Base-by-base conservation (phyloP, 352 stramenopile genomes). In the Pythium myriotylum region DNA sequence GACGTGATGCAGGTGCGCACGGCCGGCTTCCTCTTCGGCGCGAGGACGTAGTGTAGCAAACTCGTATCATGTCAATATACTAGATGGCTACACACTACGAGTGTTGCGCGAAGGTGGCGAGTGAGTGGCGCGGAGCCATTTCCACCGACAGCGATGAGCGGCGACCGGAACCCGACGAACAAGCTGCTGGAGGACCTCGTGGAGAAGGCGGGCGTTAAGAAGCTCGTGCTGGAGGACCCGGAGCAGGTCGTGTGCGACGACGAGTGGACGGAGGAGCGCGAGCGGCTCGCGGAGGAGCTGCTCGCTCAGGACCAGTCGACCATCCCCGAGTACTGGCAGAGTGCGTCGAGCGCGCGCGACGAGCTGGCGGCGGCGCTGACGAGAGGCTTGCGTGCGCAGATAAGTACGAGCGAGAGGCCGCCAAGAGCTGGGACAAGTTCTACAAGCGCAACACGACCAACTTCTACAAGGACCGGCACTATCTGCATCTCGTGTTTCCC, bases 391-490 rank as follows among this genome's bases (percentile, higher is more conserved):
- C 56, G 27, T 59, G 22, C 54, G 33, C 49, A 85, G 78, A 79
- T 10, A 94, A 95, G 62, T 95, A 94, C 63, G 84, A 96, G 57
- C 60, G 80, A 13, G 79, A 96, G 33, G 86, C 91, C 0, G 80
- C 83, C 45, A 89, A 87, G 68, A 95, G 80, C 67, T 98, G 95
- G 95, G 88, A 98, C 70, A 86, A 88, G 60, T 98, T 98, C 72
- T 98, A 98, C 74, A 86, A 94, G 50, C 79, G 88, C 51, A 97
- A 98, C 75, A 79, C 82, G 45, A 97, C 81, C 52, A 96, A 97
- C 57, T 98, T 98, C 71, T 98, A 98, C 78, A 97, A 98, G 72
- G 92, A 98, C 80, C 70, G 91, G 63, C 93, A 98, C 72, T 98
- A 98, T 58, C 72, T 98, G 37, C 80, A 97, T 57, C 71, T 97